These are phyloP conservation scores for Calonectria honghensis DNA, from an alignment of 2,329 filamentous ascomycete genomes.

Conservation along the genomic window DNA sequence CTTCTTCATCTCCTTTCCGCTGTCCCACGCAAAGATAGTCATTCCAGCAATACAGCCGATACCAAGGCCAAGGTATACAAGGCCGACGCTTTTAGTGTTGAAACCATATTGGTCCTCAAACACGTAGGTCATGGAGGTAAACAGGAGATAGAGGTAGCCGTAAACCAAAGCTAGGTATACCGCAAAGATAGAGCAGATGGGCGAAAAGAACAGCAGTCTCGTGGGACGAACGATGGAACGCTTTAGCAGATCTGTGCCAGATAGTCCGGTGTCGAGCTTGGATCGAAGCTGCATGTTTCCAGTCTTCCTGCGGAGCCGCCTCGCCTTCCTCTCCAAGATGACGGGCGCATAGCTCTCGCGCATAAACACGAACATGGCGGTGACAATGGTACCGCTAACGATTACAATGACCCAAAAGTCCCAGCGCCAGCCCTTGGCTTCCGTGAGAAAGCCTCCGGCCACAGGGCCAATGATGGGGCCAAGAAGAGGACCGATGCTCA, in stretches of 20 bases:
- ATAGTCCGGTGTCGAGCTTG: conserved; percentile 64
- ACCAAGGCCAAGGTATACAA: conserved; percentile 49
- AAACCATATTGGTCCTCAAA: conserved; percentile 66
- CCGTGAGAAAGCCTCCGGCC: conserved; percentile 77
- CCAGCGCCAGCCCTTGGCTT: conserved; percentile 77
- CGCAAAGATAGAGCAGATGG: conserved; percentile 66
- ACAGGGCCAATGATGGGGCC: conserved; percentile 63
- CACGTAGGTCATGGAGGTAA: conserved; percentile 73
- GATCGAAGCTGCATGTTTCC: conserved; percentile 64
- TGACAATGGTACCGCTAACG: conserved; percentile 59
- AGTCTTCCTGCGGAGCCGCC: conserved; percentile 60
- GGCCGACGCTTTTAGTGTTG: conserved; percentile 44
- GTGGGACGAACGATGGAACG: conserved; percentile 64
- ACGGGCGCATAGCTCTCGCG: conserved; percentile 62
- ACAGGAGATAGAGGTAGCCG: conserved; percentile 72
- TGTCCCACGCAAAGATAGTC: conserved; percentile 39
- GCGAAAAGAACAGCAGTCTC: conserved; percentile 71
- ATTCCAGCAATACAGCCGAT: conserved; percentile 44
- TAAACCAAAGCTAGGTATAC: conserved; percentile 72
- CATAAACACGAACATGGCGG: conserved; percentile 57
- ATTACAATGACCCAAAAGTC: conserved; percentile 79
- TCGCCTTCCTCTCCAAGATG: conserved; percentile 62
- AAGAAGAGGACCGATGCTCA: conserved; percentile 70
- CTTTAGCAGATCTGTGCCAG: conserved; percentile 59
- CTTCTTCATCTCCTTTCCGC: conserved; percentile 37